A percentile compares a stretch with the other conserved stretches of the same genome.
Evolutionary conservation across 495 filamentous ascomycete species (phyloP).

Genomic region (Parachaetomium inaequale): DNA sequence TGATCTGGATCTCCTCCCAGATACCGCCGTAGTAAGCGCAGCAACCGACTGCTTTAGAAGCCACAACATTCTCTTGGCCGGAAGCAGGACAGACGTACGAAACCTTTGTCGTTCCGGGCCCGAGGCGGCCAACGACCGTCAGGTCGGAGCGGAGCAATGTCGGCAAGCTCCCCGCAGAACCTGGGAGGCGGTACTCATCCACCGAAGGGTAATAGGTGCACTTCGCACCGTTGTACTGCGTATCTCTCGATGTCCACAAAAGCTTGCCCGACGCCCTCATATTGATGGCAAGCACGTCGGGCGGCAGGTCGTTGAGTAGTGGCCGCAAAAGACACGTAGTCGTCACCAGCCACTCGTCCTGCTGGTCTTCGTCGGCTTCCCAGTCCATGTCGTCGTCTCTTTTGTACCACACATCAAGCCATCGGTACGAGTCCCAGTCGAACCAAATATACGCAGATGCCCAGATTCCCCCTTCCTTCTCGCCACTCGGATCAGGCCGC

Average conservation of each 20-base stretch:
- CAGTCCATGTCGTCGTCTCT: background rate
- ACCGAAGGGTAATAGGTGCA: background rate
- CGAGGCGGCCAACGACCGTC: background rate
- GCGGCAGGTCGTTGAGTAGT: no score
- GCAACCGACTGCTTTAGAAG: background rate
- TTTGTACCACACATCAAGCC: background rate
- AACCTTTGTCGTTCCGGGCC: background rate
- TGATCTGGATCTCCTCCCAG: conserved; percentile 10
- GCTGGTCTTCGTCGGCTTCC: background rate
- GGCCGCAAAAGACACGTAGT: no score
- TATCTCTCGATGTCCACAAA: background rate
- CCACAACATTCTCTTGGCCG: background rate
- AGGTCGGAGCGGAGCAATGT: background rate
- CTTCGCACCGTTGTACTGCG: background rate
- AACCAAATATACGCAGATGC: background rate
- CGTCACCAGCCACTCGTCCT: no score
- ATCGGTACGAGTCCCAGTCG: background rate
- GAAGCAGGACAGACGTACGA: background rate
- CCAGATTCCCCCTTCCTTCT: background rate
- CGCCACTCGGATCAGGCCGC: background rate
- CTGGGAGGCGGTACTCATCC: background rate
- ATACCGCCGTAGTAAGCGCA: background rate
- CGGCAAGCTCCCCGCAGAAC: background rate
- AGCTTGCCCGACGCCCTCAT: no score
- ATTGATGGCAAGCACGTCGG: no score